These are phyloP conservation scores for Penicillium sp. DNA, from an alignment of 2,329 filamentous ascomycete species.

Conservation along the genomic window DNA sequence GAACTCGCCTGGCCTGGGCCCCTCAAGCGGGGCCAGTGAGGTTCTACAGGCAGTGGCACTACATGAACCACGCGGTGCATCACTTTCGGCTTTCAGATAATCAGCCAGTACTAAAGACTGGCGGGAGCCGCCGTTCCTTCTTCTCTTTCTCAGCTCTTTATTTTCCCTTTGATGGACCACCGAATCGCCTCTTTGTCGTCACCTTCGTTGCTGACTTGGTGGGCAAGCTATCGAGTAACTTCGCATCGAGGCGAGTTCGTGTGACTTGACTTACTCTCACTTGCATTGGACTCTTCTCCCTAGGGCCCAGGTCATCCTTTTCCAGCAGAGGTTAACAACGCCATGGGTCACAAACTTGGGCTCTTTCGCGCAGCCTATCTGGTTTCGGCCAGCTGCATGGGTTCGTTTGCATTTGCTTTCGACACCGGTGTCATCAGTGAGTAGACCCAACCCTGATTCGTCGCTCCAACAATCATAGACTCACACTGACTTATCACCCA, in stretches of 20 bases:
- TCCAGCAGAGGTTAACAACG: conserved; percentile 22
- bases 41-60: not conserved
- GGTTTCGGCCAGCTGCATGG: conserved; percentile 41
- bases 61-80: not conserved
- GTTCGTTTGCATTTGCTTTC: conserved; percentile 44
- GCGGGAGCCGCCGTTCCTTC: not conserved
- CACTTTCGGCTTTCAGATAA: not conserved
- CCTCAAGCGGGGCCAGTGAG: not conserved
- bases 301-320: not conserved
- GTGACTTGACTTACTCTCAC: not conserved
- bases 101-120: not conserved
- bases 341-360: conserved; percentile 39
- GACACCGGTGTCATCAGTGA: conserved; percentile 43
- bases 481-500: not conserved
- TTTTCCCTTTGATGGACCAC: not conserved
- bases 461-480: not conserved
- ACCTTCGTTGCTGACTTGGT: not conserved
- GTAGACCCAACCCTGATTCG: not conserved
- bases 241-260: not conserved
- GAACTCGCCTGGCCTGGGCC: not conserved
- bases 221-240: too few relatives aligned
- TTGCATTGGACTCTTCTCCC: not conserved
- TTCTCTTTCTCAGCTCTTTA: not conserved
- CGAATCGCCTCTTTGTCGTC: not conserved
- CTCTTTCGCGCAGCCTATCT: conserved; percentile 40